phyloP scores from a whole-genome alignment of 768 basidiomycete species.

The Lyophyllum decastes region DNA sequence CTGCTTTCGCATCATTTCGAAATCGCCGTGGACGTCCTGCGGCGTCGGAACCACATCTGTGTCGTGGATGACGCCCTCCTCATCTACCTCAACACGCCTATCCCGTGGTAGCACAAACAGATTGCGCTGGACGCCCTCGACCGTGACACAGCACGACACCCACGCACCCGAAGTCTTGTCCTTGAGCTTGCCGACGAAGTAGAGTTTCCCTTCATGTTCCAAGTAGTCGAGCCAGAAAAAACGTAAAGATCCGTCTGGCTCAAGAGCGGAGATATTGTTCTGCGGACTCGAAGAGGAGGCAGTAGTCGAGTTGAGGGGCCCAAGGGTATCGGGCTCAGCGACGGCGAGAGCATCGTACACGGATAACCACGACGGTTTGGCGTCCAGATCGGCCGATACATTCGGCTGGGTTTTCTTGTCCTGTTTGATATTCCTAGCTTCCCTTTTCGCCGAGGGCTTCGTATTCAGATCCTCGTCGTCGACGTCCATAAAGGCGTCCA shows the following conservation, averaged over 20 bases:
- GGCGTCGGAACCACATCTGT: slow-evolving; percentile 75
- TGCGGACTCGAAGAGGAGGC: slow-evolving; percentile 34
- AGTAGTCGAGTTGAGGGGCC: slow-evolving; percentile 39
- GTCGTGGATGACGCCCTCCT: slow-evolving; percentile 60
- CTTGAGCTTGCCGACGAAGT: slow-evolving; percentile 89
- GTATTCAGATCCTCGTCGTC: slow-evolving; percentile 51
- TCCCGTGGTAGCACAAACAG: slow-evolving; percentile 85
- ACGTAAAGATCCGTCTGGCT: slow-evolving; percentile 79
- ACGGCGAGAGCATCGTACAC: slow-evolving; percentile 74
- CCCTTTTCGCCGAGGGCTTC: slow-evolving; percentile 34
- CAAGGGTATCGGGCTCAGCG: slow-evolving; percentile 59
- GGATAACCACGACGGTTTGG: slow-evolving; percentile 67
- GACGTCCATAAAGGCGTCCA: slow-evolving; percentile 63
- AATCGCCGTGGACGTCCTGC: slow-evolving; percentile 79
- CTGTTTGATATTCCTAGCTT: slow-evolving; percentile 28
- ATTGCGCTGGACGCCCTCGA: slow-evolving; percentile 87
- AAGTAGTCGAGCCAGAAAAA: slow-evolving; percentile 98
- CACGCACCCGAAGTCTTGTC: slow-evolving; percentile 70
- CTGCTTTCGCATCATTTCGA: slow-evolving; percentile 75
- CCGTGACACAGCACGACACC: slow-evolving; percentile 85
- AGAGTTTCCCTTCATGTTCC: slow-evolving; percentile 80
- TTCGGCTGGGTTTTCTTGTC: slow-evolving; percentile 12
- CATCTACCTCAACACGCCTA: slow-evolving; percentile 55
- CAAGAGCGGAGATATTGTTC: slow-evolving; percentile 58
- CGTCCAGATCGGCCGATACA: slow-evolving; percentile 41